Percentiles rank a stretch among this genome's conserved stretches.
These are phyloP conservation scores for Wickerhamiella alocasiicola DNA, from an alignment of 805 yeast species.

Conservation along the genomic window DNA sequence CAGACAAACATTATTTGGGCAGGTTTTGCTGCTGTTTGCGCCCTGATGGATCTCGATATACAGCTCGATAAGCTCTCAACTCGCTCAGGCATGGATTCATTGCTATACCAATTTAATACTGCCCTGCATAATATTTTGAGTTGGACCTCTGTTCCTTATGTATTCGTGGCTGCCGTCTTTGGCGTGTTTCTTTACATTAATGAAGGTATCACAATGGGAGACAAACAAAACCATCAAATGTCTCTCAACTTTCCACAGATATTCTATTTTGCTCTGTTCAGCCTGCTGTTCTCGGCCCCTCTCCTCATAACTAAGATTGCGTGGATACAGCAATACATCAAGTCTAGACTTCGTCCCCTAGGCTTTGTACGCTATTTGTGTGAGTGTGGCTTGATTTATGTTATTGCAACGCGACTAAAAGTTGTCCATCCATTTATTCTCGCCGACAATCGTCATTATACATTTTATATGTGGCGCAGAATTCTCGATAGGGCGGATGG, in stretches of 20 bases:
- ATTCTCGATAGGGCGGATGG: slow-evolving; percentile 34
- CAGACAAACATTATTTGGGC: slow-evolving; percentile 91
- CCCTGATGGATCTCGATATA: slow-evolving; percentile 21
- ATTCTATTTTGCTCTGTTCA: slow-evolving; percentile 61
- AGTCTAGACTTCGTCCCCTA: not conserved
- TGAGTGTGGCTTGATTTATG: slow-evolving; percentile 15
- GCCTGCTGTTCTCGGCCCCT: slow-evolving; percentile 58
- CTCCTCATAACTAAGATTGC: slow-evolving; percentile 42
- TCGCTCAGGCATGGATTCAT: slow-evolving; percentile 3
- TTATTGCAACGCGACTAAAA: slow-evolving; percentile 30
- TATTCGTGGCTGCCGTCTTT: slow-evolving; percentile 36
- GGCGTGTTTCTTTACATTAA: slow-evolving; percentile 47
- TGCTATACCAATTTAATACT: slow-evolving; percentile 1
- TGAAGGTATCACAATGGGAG: slow-evolving; percentile 85
- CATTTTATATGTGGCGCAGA: slow-evolving; percentile 71
- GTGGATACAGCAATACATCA: slow-evolving; percentile 12
- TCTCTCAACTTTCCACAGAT: slow-evolving; percentile 67
- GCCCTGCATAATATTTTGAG: not conserved
- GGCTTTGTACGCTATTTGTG: slow-evolving; percentile 7
- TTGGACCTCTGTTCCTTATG: slow-evolving; percentile 14
- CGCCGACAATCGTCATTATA: slow-evolving; percentile 89
- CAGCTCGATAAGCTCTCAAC: slow-evolving; percentile 20
- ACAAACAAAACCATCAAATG: slow-evolving; percentile 68
- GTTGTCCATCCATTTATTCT: slow-evolving; percentile 78
- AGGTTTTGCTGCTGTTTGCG: slow-evolving; percentile 34